Percentiles rank a stretch among this genome's conserved stretches.
These are phyloP conservation scores for Hibiscus syriacus DNA, from an alignment of 345 rosid species.

Conservation along the genomic window DNA sequence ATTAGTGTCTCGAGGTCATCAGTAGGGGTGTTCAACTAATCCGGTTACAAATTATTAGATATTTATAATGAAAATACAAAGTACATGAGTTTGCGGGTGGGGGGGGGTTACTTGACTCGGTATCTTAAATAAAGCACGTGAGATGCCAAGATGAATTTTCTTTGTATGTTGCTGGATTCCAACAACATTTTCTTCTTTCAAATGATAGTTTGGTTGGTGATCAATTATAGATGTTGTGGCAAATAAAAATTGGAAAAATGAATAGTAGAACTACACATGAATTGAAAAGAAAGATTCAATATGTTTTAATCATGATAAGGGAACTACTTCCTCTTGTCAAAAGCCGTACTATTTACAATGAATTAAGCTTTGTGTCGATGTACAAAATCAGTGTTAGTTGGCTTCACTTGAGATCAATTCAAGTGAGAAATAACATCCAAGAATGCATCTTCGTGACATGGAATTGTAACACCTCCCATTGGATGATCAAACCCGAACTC, in stretches of 20 bases:
- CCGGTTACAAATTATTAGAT: no score
- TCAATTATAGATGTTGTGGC: not conserved
- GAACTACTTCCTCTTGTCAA: not conserved
- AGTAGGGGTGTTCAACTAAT: no score
- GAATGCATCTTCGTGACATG: slow-evolving; percentile 36
- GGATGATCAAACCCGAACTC: slow-evolving; percentile 36
- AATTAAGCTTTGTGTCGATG: not conserved
- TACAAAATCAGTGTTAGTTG: not conserved
- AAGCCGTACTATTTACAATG: not conserved
- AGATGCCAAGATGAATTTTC: not conserved
- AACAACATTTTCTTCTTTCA: not conserved
- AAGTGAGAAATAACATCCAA: slow-evolving; percentile 23
- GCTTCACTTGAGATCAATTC: not conserved
- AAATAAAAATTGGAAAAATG: not conserved
- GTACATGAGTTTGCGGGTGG: no score
- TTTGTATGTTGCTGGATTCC: not conserved
- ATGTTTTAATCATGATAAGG: not conserved
- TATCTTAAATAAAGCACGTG: not conserved
- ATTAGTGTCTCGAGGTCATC: no score
- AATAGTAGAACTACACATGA: not conserved
- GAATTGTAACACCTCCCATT: slow-evolving; percentile 37
- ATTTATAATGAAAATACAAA: no score
- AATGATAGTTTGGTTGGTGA: not conserved
- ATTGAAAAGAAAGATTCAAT: not conserved
- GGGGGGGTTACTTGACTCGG: no score